These are phyloP conservation scores for Phytophthora nicotianae DNA, from an alignment of 352 stramenopile species.

Conservation along the genomic window DNA sequence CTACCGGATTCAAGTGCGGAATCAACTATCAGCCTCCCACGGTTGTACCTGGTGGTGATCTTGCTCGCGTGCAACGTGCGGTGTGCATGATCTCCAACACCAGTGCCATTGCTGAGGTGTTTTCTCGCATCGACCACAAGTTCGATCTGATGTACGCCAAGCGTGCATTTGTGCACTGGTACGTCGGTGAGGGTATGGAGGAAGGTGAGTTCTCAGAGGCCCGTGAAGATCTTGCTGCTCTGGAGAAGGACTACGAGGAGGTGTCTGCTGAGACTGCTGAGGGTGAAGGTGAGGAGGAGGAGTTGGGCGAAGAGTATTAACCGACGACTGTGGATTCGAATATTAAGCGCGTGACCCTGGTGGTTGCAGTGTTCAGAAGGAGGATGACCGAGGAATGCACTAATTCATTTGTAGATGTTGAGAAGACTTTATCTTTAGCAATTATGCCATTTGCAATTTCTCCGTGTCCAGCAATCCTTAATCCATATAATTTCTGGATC, in stretches of 20 bases:
- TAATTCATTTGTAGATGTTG: no score
- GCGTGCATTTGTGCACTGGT: slow-evolving; percentile 99
- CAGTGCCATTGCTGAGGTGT: slow-evolving; percentile 98
- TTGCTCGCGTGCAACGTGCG: slow-evolving; percentile 97
- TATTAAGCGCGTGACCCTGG: no score
- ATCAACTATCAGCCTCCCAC: slow-evolving; percentile 97
- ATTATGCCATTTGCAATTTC: no score
- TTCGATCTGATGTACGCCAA: slow-evolving; percentile 99
- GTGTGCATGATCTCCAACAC: slow-evolving; percentile 99
- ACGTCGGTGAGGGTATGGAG: slow-evolving; percentile 99
- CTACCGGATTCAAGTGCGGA: slow-evolving; percentile 96
- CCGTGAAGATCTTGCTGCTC: slow-evolving; percentile 88
- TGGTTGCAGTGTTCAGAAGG: no score
- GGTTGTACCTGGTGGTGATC: slow-evolving; percentile 96
- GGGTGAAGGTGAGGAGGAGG: slow-evolving; percentile 94
- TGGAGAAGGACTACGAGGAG: slow-evolving; percentile 97
- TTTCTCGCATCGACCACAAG: slow-evolving; percentile 99
- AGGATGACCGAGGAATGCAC: no score
- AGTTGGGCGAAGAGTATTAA: slow-evolving; percentile 92
- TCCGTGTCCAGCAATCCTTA: no score
- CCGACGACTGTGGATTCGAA: no score
- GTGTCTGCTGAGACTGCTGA: slow-evolving; percentile 97
- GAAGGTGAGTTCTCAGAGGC: slow-evolving; percentile 99
- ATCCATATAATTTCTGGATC: no score
- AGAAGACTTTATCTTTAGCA: no score